Evolutionary conservation across 148 eudicot genomes (phyloP).

Genomic region (Cornus suecica): DNA sequence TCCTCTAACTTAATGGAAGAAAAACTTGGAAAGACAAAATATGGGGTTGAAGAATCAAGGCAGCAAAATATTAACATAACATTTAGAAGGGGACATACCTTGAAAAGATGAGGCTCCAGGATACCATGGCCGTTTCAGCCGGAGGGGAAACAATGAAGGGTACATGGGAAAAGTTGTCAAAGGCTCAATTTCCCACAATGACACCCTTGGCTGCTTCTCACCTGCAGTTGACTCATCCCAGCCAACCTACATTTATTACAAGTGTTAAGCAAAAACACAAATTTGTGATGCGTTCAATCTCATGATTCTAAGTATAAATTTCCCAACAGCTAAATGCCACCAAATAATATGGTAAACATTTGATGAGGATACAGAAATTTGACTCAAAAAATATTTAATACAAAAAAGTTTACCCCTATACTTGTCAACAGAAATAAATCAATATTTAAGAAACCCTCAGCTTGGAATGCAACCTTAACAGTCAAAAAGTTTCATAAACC

Average conservation of each 20-base stretch:
- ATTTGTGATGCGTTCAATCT: background rate
- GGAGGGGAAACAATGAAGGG: conserved; percentile 89
- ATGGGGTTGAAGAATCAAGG: too few relatives aligned
- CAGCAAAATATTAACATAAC: conserved; percentile 22
- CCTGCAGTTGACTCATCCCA: conserved; percentile 99
- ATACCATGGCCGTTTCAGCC: conserved; percentile 95
- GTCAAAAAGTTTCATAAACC: too few relatives aligned
- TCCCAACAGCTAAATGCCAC: background rate
- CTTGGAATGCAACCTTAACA: background rate
- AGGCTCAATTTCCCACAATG: conserved; percentile 98
- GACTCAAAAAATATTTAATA: background rate
- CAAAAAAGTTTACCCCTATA: background rate
- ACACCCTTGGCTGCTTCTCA: conserved; percentile 96
- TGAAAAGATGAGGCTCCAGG: conserved; percentile 85
- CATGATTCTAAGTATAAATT: background rate
- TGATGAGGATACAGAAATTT: background rate
- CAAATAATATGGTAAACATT: background rate
- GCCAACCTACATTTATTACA: conserved; percentile 61
- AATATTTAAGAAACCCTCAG: background rate
- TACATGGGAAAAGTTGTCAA: conserved; percentile 98
- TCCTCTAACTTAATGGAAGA: background rate
- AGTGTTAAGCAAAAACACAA: background rate
- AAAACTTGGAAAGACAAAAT: too few relatives aligned
- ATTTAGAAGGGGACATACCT: conserved; percentile 22
- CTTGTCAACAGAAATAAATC: background rate